phyloP scores from a whole-genome alignment of 768 basidiomycete genomes.

The Podaxis pistillaris region DNA sequence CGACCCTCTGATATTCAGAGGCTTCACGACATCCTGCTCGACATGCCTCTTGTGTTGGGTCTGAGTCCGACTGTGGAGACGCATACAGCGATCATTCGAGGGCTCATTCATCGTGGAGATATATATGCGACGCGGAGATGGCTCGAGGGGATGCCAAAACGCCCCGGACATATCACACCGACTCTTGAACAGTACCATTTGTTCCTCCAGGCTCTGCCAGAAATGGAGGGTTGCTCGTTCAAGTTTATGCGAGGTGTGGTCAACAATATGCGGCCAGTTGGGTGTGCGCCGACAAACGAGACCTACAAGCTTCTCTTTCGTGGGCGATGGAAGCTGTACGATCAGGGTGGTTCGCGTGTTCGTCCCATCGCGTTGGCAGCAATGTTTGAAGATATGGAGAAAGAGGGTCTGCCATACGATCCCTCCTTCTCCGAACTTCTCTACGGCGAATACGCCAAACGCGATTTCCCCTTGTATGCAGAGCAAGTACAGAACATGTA shows the following conservation, averaged over 20 bases:
- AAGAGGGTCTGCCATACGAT: conserved; percentile 42
- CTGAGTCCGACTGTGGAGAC: conserved; percentile 42
- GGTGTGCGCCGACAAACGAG: conserved; percentile 38
- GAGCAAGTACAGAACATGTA: conserved; percentile 39
- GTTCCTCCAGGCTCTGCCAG: conserved; percentile 41
- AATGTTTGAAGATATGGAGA: conserved; percentile 47
- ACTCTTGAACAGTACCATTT: conserved; percentile 54
- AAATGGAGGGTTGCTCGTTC: conserved; percentile 25
- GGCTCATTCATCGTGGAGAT: conserved; percentile 44
- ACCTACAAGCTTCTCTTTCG: conserved; percentile 51
- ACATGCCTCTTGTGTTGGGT: conserved; percentile 47
- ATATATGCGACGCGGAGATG: conserved; percentile 44
- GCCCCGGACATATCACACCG: conserved; percentile 44
- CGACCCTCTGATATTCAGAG: conserved; percentile 52
- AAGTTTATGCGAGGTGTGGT: conserved; percentile 28
- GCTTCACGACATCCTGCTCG: conserved; percentile 50
- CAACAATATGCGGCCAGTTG: conserved; percentile 14
- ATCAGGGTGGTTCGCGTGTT: conserved; percentile 26
- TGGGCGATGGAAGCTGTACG: conserved; percentile 34
- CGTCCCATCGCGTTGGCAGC: conserved; percentile 33
- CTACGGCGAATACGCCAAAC: conserved; percentile 40
- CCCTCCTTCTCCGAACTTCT: conserved; percentile 39
- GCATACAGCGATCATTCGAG: conserved; percentile 48
- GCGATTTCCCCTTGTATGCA: conserved; percentile 34
- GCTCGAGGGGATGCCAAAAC: conserved; percentile 51